Conservation (phyloP, 2,329 filamentous ascomycete species). For the Fusarium sp. region DNA sequence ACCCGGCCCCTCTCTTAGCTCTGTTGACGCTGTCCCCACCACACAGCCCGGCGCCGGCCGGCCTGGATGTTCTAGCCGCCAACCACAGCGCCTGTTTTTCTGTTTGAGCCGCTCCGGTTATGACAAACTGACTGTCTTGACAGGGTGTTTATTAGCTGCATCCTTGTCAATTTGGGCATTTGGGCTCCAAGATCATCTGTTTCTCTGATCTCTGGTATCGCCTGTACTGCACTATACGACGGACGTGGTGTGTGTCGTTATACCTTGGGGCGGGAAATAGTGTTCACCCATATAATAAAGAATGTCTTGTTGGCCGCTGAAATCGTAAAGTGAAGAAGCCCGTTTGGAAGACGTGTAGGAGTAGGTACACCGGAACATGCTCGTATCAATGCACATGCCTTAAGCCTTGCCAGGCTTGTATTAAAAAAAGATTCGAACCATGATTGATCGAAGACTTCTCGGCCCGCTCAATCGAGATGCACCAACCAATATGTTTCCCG, state of each 20-base stretch:
- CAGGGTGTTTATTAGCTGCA: slow-evolving; percentile 18
- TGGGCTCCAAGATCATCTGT: slow-evolving; percentile 21
- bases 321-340: neutral
- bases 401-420: neutral
- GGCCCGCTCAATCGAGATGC: slow-evolving; percentile 16
- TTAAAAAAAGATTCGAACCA: neutral
- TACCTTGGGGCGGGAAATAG: slow-evolving; percentile 25
- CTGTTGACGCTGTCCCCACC: slow-evolving; percentile 29
- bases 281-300: slow-evolving; percentile 10
- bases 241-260: slow-evolving; percentile 17
- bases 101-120: slow-evolving; percentile 3
- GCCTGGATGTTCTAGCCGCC: slow-evolving; percentile 26
- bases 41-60: slow-evolving; percentile 23
- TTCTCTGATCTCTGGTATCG: slow-evolving; percentile 16
- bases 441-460: neutral
- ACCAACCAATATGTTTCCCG: slow-evolving; percentile 11
- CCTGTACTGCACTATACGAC: slow-evolving; percentile 4
- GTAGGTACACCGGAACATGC: neutral
- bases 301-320: neutral
- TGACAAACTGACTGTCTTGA: slow-evolving; percentile 4
- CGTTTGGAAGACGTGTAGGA: neutral
- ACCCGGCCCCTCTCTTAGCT: slow-evolving; percentile 22
- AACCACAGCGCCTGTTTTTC: slow-evolving; percentile 3
- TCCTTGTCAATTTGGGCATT: slow-evolving; percentile 11
- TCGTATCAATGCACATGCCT: neutral